phyloP scores from a whole-genome alignment of 192 early-diverging fungal species.

The Coemansia sp. region DNA sequence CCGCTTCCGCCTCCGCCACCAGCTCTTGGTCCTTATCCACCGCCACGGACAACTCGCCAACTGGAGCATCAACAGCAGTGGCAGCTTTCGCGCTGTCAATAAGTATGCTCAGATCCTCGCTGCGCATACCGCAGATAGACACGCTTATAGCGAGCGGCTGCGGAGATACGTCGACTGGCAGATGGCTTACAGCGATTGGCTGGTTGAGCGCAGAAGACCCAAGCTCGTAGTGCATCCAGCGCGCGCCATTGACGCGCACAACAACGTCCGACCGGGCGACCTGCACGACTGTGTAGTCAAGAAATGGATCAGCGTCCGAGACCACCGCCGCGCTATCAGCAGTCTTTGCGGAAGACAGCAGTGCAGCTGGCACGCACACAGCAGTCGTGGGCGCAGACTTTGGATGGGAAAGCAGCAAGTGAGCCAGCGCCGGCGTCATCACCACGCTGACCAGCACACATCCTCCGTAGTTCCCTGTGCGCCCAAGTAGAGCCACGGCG shows the following conservation, averaged over 20 bases:
- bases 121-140: conserved; percentile 40
- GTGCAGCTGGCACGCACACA: conserved; percentile 40
- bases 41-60: not conserved
- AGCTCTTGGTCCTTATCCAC: conserved; percentile 2
- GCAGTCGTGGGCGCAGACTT: conserved; percentile 19
- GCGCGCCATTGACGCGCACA: conserved; percentile 41
- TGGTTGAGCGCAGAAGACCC: conserved; percentile 8
- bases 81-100: not conserved
- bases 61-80: conserved; percentile 9
- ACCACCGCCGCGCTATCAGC: not conserved
- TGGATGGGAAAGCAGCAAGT: conserved; percentile 32
- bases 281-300: conserved; percentile 41
- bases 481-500: conserved; percentile 7
- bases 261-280: conserved; percentile 33
- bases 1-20: not conserved
- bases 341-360: not conserved
- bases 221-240: conserved; percentile 34
- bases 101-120: conserved; percentile 34
- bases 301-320: conserved; percentile 28
- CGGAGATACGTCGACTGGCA: conserved; percentile 1
- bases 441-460: conserved; percentile 15
- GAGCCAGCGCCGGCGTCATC: conserved; percentile 45
- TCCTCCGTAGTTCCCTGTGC: not conserved
- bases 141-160: conserved; percentile 17
- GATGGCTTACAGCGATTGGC: conserved; percentile 20